These are phyloP conservation scores for Hypoxylon subgilvum DNA, from an alignment of 495 filamentous ascomycete genomes.

Conservation along the genomic window DNA sequence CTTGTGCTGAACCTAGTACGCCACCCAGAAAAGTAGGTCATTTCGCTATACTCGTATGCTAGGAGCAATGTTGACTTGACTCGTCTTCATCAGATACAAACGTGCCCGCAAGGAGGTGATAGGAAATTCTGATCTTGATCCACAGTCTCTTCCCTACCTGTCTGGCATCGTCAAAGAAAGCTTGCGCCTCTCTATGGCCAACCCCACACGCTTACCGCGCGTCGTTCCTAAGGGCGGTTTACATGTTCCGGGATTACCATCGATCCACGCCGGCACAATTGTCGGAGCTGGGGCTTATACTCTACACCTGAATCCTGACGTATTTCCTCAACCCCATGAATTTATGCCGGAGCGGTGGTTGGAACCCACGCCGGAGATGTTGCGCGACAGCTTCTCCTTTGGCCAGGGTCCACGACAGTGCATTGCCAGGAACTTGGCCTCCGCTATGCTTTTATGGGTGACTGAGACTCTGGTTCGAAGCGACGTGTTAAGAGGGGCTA, in stretches of 20 bases:
- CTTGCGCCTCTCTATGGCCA: slow-evolving; percentile 61
- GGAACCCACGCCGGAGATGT: slow-evolving; percentile 47
- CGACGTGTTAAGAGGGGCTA: slow-evolving; percentile 42
- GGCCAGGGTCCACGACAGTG: slow-evolving; percentile 56
- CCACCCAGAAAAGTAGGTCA: slow-evolving; percentile 50
- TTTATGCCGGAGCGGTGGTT: slow-evolving; percentile 54
- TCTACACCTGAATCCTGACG: slow-evolving; percentile 48
- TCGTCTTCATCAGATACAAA: slow-evolving; percentile 42
- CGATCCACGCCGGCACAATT: slow-evolving; percentile 36
- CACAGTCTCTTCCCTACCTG: slow-evolving; percentile 53
- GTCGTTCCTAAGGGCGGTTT: slow-evolving; percentile 51
- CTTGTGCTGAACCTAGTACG: slow-evolving; percentile 61
- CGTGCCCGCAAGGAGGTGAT: slow-evolving; percentile 11
- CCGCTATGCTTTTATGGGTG: slow-evolving; percentile 46
- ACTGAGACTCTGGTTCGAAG: slow-evolving; percentile 46
- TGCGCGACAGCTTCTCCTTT: slow-evolving; percentile 53
- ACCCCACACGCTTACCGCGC: slow-evolving; percentile 53
- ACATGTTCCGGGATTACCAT: slow-evolving; percentile 31
- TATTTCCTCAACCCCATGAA: slow-evolving; percentile 46
- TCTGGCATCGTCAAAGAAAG: slow-evolving; percentile 62
- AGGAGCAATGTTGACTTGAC: slow-evolving; percentile 35
- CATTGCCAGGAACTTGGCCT: slow-evolving; percentile 58
- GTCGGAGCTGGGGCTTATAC: slow-evolving; percentile 47
- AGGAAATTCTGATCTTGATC: slow-evolving; percentile 31
- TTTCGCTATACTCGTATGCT: slow-evolving; percentile 40